Evolutionary conservation across 208 protist species (phyloP).

Genomic region (Herpetomonas samuelpessoai): DNA sequence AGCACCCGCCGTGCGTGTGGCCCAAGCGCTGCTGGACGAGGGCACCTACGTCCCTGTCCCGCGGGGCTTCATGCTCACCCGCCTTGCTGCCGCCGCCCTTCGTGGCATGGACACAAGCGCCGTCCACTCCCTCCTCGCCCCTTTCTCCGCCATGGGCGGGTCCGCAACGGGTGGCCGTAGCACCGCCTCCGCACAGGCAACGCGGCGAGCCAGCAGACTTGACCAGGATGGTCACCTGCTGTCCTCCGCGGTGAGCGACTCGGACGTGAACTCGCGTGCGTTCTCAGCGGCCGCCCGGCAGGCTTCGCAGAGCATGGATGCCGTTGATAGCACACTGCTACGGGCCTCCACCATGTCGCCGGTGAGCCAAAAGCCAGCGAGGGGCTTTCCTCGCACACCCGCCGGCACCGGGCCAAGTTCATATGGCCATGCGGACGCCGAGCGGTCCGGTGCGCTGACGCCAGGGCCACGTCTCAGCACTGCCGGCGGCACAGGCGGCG

Average conservation of each 20-base stretch:
- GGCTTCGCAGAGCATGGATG: neutral
- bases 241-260: no score
- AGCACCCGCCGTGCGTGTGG: constrained; percentile 25
- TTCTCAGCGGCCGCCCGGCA: neutral
- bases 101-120: constrained; percentile 24
- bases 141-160: neutral
- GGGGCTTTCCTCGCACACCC: neutral
- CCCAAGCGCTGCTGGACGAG: constrained; percentile 36
- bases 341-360: neutral
- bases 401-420: neutral
- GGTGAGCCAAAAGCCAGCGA: no score
- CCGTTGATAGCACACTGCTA: neutral
- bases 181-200: neutral
- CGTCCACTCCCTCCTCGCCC: constrained; percentile 14
- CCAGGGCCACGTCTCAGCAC: neutral
- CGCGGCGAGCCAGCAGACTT: neutral
- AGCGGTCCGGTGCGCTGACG: neutral
- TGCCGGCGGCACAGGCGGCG: neutral
- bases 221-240: no score
- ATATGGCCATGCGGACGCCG: neutral
- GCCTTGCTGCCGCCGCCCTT: constrained; percentile 51
- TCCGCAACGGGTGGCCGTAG: neutral
- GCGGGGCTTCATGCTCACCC: constrained; percentile 49
- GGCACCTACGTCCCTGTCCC: constrained; percentile 37
- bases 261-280: neutral